Evolutionary conservation across 768 basidiomycete species (phyloP), one percentile per base, ranked within the genome.

Genomic region (Amanita pseudoporphyria): DNA sequence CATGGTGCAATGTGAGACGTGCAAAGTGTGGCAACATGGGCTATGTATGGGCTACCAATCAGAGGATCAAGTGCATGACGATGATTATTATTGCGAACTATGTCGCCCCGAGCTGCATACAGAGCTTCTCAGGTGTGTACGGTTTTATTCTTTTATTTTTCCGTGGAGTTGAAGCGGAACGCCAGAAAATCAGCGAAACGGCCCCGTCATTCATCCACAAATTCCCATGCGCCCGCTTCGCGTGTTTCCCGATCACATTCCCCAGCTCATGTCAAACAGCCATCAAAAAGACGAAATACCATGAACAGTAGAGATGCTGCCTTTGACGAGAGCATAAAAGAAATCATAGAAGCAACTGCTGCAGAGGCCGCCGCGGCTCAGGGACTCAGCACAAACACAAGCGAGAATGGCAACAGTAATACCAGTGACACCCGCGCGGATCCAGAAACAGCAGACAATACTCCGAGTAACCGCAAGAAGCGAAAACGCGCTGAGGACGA

Each of bases 21-120:
- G 95, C 72, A 88, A 93, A 60, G 90, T 89, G 49, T 99, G 95
- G 95, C 95, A 99, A 67, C 95, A 99, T 63, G 93, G 93, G 3
- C 74, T 83, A 9, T 99, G 96, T 69, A 91, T 99, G 81, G 95
- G 93, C 36, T 88, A 87, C 64, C 82, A 87, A 56, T 78, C 79
- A 30, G 82, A 86, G 60, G 81, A 81, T 58, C 75, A 79, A 58
- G 75, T 86, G 37, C 81, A 78, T 60, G 75, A 78, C 62, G 79
- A 78, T 55, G 84, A 91, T 64, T 98, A 98, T 65, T 93, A 84
- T 58, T 99, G 96, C 68, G 96, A 99, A 67, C 70, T 79, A 55
- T 99, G 96, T 67, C 79, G 80, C 56, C 94, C 96, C 9, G 87
- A 90, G 48, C 69, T 87, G 45, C 94, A 97, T 63, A 65, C 68